Base-by-base conservation (phyloP, 805 yeast genomes). In the Cyberlindnera bimundalis region DNA sequence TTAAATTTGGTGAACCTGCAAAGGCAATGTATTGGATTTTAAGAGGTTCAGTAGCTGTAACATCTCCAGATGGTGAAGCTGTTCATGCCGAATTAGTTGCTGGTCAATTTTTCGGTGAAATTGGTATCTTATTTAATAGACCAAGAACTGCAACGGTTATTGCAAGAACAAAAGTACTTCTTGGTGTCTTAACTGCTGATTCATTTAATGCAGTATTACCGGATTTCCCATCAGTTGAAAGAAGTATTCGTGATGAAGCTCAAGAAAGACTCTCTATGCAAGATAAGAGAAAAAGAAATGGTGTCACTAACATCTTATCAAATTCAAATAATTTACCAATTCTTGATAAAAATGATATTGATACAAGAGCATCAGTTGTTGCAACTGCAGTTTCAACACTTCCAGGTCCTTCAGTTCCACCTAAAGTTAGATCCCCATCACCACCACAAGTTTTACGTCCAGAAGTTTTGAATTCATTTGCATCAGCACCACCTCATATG, bases 81-180 rank as follows among this genome's bases (percentile, higher is more conserved):
- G 70, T 78, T 4, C 81, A 79, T 52, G 89, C 90, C 2, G 88
- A 81, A 55, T 62, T 84, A 8, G 71, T 73, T 4, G 71, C 81
- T 4, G 91, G 91, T 2, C 70, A 81, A 16, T 82, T 80, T 48
- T 84, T 84, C 56, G 93, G 93, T 12, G 91, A 84, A 54, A 83
- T 84, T 40, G 91, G 91, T 8, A 81, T 84, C 32, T 61, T 84
- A 23, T 83, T 79, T 62, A 80, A 81, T 56, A 65, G 90, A 36
- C 89, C 90, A 15, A 66, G 91, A 50, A 83, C 90, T 0, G 91
- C 91, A 0, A 81, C 89, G 2, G 89, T 84, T 12, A 77, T 83
- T 17, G 83, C 90, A 3, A 63, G 81, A 45, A 74, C 85, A 1
- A 74, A 71, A 49, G 87, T 84, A 1, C 60, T 84, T 37, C 66